Evolutionary conservation across 2,329 filamentous ascomycete species (phyloP), one percentile per base, ranked within the genome.

Genomic region (Penicillium sp.): DNA sequence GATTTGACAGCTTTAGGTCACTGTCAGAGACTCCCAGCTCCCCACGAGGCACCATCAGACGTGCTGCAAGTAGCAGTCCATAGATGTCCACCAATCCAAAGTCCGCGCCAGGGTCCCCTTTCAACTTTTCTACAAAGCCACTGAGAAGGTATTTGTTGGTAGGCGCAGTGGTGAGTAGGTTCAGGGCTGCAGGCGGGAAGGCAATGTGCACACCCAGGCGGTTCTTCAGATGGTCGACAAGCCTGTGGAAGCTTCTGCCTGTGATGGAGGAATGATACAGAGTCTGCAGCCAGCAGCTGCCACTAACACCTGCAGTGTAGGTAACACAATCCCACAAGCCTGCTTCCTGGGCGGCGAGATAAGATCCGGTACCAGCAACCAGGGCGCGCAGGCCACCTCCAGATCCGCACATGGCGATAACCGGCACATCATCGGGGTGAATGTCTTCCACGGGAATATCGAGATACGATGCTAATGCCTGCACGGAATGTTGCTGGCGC

Each of bases 81-180:
- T 97, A 99, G 11, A 95, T 80, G 68, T 99, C 94, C 14, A 99
- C 94, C 18, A 99, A 79, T 0, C 94, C 92, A 69, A 96, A 92
- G 52, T 89, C 84, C 0, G 92, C 87, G 13, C 85, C 78, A 0
- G 87, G 84, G 53, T 92, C 88, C 5, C 91, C 92, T 67, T 88
- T 90, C 27, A 95, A 79, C 71, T 96, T 96, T 70, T 99, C 94
- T 0, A 99, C 88, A 46, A 96, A 76, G 0, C 94, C 92, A 58
- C 87, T 88, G 10, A 99, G 79, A 1, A 99, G 81, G 58, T 89
- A 91, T 60, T 96, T 96, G 73, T 92, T 96, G 0, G 94, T 97
- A 0, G 94, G 94, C 0, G 92, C 86, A 6, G 88, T 87, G n/a
- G 88, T 89, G 13, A 97, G 79, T 5, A 94, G 79, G 18, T 87